Evolutionary conservation across 163 green algal genomes (phyloP).

Genomic region (Volvox carteri): DNA sequence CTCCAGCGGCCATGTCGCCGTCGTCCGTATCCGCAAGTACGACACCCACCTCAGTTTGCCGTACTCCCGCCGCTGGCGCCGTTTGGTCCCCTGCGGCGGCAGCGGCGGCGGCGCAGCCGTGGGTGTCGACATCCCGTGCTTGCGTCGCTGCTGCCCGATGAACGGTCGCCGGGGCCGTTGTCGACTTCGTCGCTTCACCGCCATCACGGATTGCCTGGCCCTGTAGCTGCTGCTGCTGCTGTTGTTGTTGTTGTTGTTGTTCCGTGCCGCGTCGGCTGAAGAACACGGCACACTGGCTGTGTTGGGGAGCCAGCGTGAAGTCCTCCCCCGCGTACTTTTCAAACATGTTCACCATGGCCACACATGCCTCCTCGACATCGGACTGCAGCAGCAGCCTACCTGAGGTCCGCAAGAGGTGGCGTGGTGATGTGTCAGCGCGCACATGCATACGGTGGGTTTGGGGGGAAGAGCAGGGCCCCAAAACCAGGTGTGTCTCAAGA

Average conservation of each 20-base stretch:
- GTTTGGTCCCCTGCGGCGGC: background rate
- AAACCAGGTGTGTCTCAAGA: too few relatives aligned
- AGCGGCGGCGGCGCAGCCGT: background rate
- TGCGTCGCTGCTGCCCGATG: too few relatives aligned
- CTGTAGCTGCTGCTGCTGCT: background rate
- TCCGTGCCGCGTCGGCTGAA: background rate
- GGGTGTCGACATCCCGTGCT: background rate
- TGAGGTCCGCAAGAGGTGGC: too few relatives aligned
- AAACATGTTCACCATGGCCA: slow-evolving; percentile 88
- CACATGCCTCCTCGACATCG: slow-evolving; percentile 84
- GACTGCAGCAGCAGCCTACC: slow-evolving; percentile 90
- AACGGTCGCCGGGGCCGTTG: too few relatives aligned
- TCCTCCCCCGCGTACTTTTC: slow-evolving; percentile 66
- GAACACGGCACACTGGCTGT: slow-evolving; percentile 54
- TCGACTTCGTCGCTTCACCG: background rate
- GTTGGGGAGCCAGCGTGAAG: slow-evolving; percentile 64
- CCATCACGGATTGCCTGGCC: too few relatives aligned
- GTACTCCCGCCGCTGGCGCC: too few relatives aligned
- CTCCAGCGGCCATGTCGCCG: background rate
- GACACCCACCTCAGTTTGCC: too few relatives aligned
- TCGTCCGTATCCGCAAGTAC: background rate
- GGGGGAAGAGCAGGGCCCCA: too few relatives aligned
- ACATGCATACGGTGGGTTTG: too few relatives aligned
- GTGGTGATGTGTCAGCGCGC: too few relatives aligned
- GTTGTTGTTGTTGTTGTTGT: background rate